Percentiles rank a stretch among this genome's conserved stretches.
Evolutionary conservation across 2,329 filamentous ascomycete species (phyloP).

Genomic region (Ascochyta fabae): DNA sequence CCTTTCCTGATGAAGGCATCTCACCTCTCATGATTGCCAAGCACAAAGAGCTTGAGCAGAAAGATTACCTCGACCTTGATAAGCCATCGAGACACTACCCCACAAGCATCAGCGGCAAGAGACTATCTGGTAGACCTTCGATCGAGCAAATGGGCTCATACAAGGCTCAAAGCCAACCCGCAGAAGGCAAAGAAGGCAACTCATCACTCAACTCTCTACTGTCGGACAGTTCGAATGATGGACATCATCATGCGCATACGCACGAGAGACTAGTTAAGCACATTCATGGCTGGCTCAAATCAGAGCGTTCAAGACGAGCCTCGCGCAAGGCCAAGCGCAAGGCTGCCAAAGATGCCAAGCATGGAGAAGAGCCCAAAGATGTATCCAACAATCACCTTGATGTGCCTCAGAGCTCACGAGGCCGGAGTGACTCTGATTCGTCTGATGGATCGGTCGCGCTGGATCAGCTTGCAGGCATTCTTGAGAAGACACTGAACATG

Average conservation of each 20-base stretch:
- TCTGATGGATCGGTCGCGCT: constrained; percentile 73
- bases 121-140: constrained; percentile 53
- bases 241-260: constrained; percentile 27
- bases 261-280: constrained; percentile 67
- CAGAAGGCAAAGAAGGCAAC: constrained; percentile 30
- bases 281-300: constrained; percentile 82
- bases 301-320: constrained; percentile 74
- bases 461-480: constrained; percentile 79
- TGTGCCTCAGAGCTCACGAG: constrained; percentile 33
- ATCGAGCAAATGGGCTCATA: constrained; percentile 39
- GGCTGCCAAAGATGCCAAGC: constrained; percentile 55
- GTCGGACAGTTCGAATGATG: constrained; percentile 38
- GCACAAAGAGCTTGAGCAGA: constrained; percentile 53
- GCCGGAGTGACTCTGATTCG: constrained; percentile 63
- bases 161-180: constrained; percentile 22
- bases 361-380: not conserved
- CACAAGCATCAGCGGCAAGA: constrained; percentile 50
- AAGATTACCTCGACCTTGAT: constrained; percentile 51
- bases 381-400: constrained; percentile 4
- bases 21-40: constrained; percentile 56
- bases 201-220: constrained; percentile 39
- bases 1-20: constrained; percentile 55
- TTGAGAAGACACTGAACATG: constrained; percentile 68
- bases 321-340: constrained; percentile 59
- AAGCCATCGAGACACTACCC: constrained; percentile 45